Evolutionary conservation across 805 yeast species (phyloP).

Genomic region (Candida boidinii): DNA sequence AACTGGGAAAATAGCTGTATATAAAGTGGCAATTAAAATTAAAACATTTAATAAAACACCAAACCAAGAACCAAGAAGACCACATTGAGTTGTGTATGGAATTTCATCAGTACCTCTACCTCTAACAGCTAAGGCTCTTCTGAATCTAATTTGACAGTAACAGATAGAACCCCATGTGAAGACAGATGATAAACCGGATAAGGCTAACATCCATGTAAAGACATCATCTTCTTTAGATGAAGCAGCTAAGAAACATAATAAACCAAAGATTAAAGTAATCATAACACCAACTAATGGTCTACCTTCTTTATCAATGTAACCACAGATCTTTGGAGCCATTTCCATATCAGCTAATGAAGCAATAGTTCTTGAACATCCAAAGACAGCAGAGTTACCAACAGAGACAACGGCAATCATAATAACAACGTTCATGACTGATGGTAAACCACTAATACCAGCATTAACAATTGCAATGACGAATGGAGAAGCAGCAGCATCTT

Average conservation of each 20-base stretch:
- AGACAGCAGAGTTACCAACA: slow-evolving; percentile 59
- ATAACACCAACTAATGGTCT: slow-evolving; percentile 57
- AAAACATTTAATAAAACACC: slow-evolving; percentile 45
- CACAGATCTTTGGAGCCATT: slow-evolving; percentile 44
- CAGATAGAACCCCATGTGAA: slow-evolving; percentile 64
- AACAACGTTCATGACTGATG: slow-evolving; percentile 57
- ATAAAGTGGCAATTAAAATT: slow-evolving; percentile 60
- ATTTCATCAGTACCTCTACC: slow-evolving; percentile 56
- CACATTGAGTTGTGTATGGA: slow-evolving; percentile 50
- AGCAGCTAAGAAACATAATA: slow-evolving; percentile 47
- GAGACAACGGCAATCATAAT: slow-evolving; percentile 54
- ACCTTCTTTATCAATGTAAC: slow-evolving; percentile 58
- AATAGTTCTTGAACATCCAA: slow-evolving; percentile 52
- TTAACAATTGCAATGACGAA: slow-evolving; percentile 52
- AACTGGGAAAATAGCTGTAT: slow-evolving; percentile 63
- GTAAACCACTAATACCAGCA: slow-evolving; percentile 47
- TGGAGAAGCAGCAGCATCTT: slow-evolving; percentile 51
- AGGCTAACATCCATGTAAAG: slow-evolving; percentile 57
- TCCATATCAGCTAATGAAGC: slow-evolving; percentile 55
- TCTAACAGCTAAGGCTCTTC: slow-evolving; percentile 49
- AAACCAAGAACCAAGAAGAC: slow-evolving; percentile 49
- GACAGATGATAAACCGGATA: slow-evolving; percentile 57
- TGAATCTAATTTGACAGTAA: slow-evolving; percentile 51
- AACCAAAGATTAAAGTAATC: slow-evolving; percentile 38
- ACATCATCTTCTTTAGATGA: slow-evolving; percentile 39